Evolutionary conservation across 2,329 filamentous ascomycete species (phyloP).

Genomic region (Claviceps sp.): DNA sequence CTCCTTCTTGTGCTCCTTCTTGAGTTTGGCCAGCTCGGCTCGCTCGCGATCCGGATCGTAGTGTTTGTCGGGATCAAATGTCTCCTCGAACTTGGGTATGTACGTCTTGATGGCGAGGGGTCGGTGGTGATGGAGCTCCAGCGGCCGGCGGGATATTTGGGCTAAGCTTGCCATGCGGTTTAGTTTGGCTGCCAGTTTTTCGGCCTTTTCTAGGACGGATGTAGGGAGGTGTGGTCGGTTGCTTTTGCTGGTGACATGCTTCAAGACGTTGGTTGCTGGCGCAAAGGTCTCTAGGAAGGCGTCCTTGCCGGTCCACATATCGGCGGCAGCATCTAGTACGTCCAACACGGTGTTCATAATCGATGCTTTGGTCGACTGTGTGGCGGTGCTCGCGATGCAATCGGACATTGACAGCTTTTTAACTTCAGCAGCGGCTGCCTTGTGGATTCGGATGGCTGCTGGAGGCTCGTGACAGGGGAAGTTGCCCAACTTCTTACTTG

Average conservation of each 20-base stretch:
- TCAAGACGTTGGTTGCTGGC: conserved; percentile 44
- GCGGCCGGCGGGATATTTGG: conserved; percentile 55
- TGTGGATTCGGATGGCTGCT: conserved; percentile 34
- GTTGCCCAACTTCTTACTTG: conserved; percentile 31
- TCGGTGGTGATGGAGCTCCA: conserved; percentile 79
- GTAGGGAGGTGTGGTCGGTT: conserved; percentile 37
- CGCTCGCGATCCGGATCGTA: conserved; percentile 93
- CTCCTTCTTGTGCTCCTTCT: conserved; percentile 87
- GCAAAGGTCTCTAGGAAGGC: conserved; percentile 70
- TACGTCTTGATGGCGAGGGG: conserved; percentile 77
- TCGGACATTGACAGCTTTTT: conserved; percentile 48
- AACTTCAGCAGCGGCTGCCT: conserved; percentile 24
- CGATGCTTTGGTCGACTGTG: conserved; percentile 38
- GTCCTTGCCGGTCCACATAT: conserved; percentile 59
- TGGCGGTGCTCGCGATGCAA: conserved; percentile 27
- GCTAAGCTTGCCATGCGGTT: conserved; percentile 45
- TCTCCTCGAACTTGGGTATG: conserved; percentile 91
- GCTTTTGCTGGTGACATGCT: conserved; percentile 43
- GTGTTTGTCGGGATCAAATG: conserved; percentile 88
- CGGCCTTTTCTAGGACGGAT: conserved; percentile 25
- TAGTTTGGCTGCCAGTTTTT: conserved; percentile 32
- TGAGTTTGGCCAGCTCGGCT: conserved; percentile 69
- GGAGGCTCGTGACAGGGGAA: conserved; percentile 50
- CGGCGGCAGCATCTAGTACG: conserved; percentile 53
- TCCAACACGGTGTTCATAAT: conserved; percentile 49